Conservation (phyloP, 2,329 filamentous ascomycete species). For the Penicillium sp. region DNA sequence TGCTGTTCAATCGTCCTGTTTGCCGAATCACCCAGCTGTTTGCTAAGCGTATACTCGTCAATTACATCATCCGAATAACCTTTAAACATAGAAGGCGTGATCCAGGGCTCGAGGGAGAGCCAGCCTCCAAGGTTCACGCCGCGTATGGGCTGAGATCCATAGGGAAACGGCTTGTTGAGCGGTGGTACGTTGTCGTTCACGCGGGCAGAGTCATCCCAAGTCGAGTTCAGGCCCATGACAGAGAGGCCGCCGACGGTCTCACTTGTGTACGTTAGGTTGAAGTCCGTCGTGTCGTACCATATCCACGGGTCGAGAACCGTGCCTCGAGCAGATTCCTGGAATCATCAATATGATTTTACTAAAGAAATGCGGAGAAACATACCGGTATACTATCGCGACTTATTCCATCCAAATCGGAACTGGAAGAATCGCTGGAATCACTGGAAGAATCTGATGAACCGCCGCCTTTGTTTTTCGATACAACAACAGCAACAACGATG, state of each 20-base stretch:
- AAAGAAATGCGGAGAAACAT: constrained; percentile 19
- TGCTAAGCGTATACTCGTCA: constrained; percentile 83
- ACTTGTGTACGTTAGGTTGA: constrained; percentile 93
- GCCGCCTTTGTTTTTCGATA: constrained; percentile 62
- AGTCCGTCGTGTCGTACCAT: constrained; percentile 88
- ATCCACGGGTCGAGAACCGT: constrained; percentile 86
- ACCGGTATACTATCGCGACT: constrained; percentile 64
- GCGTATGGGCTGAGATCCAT: constrained; percentile 77
- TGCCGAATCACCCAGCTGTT: constrained; percentile 69
- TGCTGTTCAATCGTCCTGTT: constrained; percentile 82
- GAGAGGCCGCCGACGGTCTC: constrained; percentile 84
- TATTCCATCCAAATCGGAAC: constrained; percentile 58
- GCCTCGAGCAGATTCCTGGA: constrained; percentile 64
- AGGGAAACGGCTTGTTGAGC: constrained; percentile 77
- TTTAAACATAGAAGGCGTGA: constrained; percentile 88
- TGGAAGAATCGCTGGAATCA: constrained; percentile 27
- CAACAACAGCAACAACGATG: constrained; percentile 69
- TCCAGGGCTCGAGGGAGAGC: constrained; percentile 93
- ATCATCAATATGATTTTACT: constrained; percentile 19
- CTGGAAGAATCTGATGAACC: constrained; percentile 29
- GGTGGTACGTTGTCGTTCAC: constrained; percentile 82
- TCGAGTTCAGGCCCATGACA: constrained; percentile 83
- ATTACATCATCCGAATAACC: constrained; percentile 70
- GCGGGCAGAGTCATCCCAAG: constrained; percentile 81
- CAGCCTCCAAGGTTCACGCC: constrained; percentile 94